Conservation (phyloP, 768 basidiomycete genomes). For the Leccinum barrowsii region DNA sequence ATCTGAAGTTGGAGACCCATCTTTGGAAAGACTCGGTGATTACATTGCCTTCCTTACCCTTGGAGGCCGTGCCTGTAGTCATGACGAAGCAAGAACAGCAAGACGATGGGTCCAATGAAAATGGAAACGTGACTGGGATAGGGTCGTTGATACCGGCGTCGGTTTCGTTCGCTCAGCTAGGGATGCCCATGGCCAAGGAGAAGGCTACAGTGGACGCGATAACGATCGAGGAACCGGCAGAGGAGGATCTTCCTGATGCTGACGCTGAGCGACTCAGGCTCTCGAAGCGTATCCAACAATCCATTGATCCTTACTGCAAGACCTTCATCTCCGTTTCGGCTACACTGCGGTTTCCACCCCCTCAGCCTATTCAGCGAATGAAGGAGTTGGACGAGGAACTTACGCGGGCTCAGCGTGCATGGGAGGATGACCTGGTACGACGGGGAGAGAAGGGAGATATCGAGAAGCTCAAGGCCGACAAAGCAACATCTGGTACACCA, state of each 20-base stretch:
- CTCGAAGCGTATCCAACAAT: constrained; percentile 73
- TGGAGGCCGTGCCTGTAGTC: constrained; percentile 57
- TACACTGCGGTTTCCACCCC: constrained; percentile 87
- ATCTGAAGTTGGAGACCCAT: constrained; percentile 89
- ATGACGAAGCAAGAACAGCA: constrained; percentile 28
- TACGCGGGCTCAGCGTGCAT: constrained; percentile 62
- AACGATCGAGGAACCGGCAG: constrained; percentile 29
- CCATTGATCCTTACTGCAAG: constrained; percentile 77
- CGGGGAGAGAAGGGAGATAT: constrained; percentile 60
- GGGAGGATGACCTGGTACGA: constrained; percentile 84
- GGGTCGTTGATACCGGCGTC: constrained; percentile 18
- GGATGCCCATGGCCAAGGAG: constrained; percentile 16
- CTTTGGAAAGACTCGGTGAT: constrained; percentile 91
- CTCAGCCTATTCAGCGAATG: constrained; percentile 85
- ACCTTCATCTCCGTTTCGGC: constrained; percentile 95
- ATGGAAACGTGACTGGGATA: constrained; percentile 12
- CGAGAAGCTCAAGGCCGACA: constrained; percentile 15
- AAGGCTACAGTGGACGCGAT: constrained; percentile 8
- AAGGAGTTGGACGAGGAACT: constrained; percentile 81
- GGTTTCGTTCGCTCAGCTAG: constrained; percentile 24
- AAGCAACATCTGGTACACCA: constrained; percentile 26
- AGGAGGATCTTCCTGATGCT: constrained; percentile 58
- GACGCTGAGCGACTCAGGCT: constrained; percentile 69
- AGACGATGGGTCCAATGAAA: constrained; percentile 21
- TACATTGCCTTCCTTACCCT: constrained; percentile 61